Conservation (phyloP, 2,329 filamentous ascomycete species). For the Davidsoniella neocaledoniae region DNA sequence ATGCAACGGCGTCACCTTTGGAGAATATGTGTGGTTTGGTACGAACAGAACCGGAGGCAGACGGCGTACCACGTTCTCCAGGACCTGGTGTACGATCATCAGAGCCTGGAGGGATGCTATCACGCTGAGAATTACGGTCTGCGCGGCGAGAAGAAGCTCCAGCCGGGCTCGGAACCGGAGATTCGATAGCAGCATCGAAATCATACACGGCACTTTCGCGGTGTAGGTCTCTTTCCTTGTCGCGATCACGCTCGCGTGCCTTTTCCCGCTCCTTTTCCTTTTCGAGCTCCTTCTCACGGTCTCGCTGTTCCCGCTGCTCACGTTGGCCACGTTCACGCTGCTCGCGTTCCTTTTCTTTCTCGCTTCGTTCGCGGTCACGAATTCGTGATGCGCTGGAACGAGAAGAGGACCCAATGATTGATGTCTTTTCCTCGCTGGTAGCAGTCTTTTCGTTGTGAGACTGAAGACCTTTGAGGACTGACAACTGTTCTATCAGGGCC, state of each 20-base stretch:
- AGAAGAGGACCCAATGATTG: background rate
- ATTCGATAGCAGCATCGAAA: slow-evolving; percentile 29
- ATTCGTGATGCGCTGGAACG: slow-evolving; percentile 7
- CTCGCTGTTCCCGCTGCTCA: slow-evolving; percentile 2
- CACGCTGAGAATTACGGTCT: slow-evolving; percentile 21
- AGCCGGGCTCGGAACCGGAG: slow-evolving; percentile 28
- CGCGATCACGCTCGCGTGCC: slow-evolving; percentile 16
- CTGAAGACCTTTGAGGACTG: slow-evolving; percentile 26
- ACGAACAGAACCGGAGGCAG: slow-evolving; percentile 24
- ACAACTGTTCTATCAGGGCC: slow-evolving; percentile 25
- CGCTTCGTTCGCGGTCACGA: slow-evolving; percentile 11
- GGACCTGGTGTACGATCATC: slow-evolving; percentile 27
- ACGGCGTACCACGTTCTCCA: slow-evolving; percentile 22
- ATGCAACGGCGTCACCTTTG: slow-evolving; percentile 48
- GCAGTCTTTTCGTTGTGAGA: slow-evolving; percentile 26
- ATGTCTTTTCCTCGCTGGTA: slow-evolving; percentile 1
- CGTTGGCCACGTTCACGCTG: slow-evolving; percentile 2
- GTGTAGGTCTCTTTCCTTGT: slow-evolving; percentile 13
- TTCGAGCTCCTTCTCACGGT: slow-evolving; percentile 2
- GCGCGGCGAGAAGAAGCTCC: slow-evolving; percentile 16
- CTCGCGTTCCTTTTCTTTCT: slow-evolving; percentile 1
- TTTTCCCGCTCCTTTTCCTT: slow-evolving; percentile 13
- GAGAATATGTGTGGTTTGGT: slow-evolving; percentile 38
- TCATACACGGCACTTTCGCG: slow-evolving; percentile 26
- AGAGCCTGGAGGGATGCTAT: slow-evolving; percentile 30